These are phyloP conservation scores for Termitomyces titanicus DNA, from an alignment of 768 basidiomycete species.

Conservation along the genomic window DNA sequence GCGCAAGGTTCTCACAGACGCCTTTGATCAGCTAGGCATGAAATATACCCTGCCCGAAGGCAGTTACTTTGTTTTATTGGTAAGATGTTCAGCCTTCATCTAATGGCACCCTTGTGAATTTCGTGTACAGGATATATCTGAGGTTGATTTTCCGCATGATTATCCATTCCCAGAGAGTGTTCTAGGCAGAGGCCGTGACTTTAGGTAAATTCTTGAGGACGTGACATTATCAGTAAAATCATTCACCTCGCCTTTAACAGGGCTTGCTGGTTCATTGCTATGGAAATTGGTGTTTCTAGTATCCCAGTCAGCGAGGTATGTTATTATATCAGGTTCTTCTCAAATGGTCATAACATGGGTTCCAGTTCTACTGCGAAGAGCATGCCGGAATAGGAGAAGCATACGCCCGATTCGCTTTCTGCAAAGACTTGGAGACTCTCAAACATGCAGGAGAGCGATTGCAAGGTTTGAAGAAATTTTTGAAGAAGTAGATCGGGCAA, in stretches of 20 bases:
- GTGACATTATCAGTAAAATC: background rate
- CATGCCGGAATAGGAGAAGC: slow-evolving; percentile 84
- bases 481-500: too few relatives aligned
- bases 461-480: slow-evolving; percentile 66
- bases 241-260: slow-evolving; percentile 30
- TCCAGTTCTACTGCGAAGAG: slow-evolving; percentile 87
- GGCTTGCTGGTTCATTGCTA: slow-evolving; percentile 94
- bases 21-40: slow-evolving; percentile 81
- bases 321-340: slow-evolving; percentile 6
- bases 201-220: slow-evolving; percentile 45
- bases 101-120: background rate
- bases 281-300: slow-evolving; percentile 85
- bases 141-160: slow-evolving; percentile 74
- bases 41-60: slow-evolving; percentile 89
- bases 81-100: slow-evolving; percentile 27
- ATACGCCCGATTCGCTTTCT: slow-evolving; percentile 89
- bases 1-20: slow-evolving; percentile 65
- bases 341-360: background rate
- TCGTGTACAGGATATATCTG: slow-evolving; percentile 62
- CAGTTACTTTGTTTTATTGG: slow-evolving; percentile 86
- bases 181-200: slow-evolving; percentile 80
- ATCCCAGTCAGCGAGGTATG: slow-evolving; percentile 94
- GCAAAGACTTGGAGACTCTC: slow-evolving; percentile 90
- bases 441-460: slow-evolving; percentile 80
- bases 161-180: slow-evolving; percentile 80